phyloP scores from a whole-genome alignment of 805 yeast species.

The Wickerhamiella parazyma region DNA sequence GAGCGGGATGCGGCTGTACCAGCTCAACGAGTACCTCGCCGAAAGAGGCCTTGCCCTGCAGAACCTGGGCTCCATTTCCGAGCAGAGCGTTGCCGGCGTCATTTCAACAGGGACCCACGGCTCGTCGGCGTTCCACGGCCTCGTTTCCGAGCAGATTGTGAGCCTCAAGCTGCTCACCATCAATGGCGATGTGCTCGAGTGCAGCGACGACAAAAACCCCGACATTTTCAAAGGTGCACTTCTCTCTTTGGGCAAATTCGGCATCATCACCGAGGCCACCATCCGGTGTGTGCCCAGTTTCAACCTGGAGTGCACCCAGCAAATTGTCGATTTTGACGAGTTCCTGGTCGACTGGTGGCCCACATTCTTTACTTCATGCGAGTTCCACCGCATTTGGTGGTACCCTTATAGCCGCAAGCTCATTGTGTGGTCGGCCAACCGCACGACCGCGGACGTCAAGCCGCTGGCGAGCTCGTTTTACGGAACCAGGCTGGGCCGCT shows the following conservation, averaged over 20 bases:
- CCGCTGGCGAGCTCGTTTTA: constrained; percentile 53
- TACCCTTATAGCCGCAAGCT: constrained; percentile 82
- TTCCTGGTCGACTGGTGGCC: constrained; percentile 56
- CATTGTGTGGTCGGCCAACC: constrained; percentile 80
- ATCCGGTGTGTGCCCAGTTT: constrained; percentile 73
- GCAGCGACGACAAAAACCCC: constrained; percentile 49
- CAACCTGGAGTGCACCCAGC: constrained; percentile 67
- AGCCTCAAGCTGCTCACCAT: constrained; percentile 63
- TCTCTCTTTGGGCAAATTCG: constrained; percentile 81
- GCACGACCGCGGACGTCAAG: constrained; percentile 31
- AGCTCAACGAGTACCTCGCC: constrained; percentile 55
- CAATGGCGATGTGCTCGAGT: constrained; percentile 53
- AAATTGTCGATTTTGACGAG: constrained; percentile 65
- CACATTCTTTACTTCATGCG: constrained; percentile 74
- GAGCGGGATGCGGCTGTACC: constrained; percentile 73
- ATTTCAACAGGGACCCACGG: constrained; percentile 97
- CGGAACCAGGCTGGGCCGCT: constrained; percentile 66
- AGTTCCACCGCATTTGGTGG: constrained; percentile 94
- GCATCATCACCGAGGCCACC: constrained; percentile 76
- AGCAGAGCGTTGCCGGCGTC: constrained; percentile 89
- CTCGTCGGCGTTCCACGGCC: constrained; percentile 82
- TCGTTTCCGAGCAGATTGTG: constrained; percentile 78
- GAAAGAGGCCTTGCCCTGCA: constrained; percentile 64
- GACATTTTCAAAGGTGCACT: constrained; percentile 69
- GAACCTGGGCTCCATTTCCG: constrained; percentile 85